These are phyloP conservation scores for Rosa multiflora DNA, from an alignment of 306 rosid genomes.

Conservation along the genomic window DNA sequence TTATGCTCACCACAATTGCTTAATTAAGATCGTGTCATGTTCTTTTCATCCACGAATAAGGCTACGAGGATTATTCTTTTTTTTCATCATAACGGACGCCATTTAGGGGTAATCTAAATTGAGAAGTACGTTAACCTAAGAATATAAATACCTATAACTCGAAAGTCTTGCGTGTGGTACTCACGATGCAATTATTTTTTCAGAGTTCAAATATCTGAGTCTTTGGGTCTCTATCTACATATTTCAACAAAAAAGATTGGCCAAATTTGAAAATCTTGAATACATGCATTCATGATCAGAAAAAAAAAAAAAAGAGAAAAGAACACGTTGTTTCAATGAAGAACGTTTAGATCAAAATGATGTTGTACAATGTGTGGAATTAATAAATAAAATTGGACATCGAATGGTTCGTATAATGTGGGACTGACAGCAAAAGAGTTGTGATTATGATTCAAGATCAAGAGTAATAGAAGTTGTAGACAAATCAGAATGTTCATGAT, in stretches of 20 bases:
- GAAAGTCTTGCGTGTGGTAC: background rate
- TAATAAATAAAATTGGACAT: background rate
- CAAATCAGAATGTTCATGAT: background rate
- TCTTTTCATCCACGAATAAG: background rate
- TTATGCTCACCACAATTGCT: background rate
- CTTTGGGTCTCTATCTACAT: background rate
- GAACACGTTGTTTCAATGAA: background rate
- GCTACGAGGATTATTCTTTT: background rate
- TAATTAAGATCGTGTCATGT: background rate
- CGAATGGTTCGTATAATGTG: background rate
- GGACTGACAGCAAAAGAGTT: background rate
- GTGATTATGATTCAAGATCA: background rate
- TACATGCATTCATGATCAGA: background rate
- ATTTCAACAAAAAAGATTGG: background rate
- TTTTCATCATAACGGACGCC: background rate
- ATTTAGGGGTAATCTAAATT: background rate
- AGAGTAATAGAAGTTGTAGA: background rate
- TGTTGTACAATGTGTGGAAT: too few species aligned
- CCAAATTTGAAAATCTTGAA: background rate
- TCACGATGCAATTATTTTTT: background rate
- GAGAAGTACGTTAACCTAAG: background rate
- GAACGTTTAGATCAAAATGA: background rate
- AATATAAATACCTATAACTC: too few species aligned
- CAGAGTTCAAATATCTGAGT: background rate
- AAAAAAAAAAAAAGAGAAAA: background rate